phyloP scores from a whole-genome alignment of 768 basidiomycete genomes.

The Trametes cinnabarina region DNA sequence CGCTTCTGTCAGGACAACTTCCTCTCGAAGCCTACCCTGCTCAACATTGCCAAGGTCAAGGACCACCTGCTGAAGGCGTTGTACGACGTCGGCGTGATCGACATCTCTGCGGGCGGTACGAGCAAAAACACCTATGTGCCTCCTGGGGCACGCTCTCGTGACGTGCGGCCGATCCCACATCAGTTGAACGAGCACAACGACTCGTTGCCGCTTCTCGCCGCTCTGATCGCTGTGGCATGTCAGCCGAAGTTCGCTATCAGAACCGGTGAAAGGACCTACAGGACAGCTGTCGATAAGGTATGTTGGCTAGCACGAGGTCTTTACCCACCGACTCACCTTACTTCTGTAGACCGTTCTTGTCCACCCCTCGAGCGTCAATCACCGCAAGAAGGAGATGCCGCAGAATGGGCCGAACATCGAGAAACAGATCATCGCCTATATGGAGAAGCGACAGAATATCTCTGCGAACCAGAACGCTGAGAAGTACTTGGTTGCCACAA shows the following conservation, averaged over 20 bases:
- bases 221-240: slow-evolving; percentile 78
- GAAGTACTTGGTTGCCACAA: slow-evolving; percentile 76
- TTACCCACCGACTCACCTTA: not conserved
- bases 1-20: slow-evolving; percentile 84
- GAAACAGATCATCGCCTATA: slow-evolving; percentile 79
- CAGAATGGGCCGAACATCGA: slow-evolving; percentile 28
- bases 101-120: slow-evolving; percentile 64
- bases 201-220: slow-evolving; percentile 74
- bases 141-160: slow-evolving; percentile 23
- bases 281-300: slow-evolving; percentile 86
- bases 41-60: slow-evolving; percentile 80
- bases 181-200: slow-evolving; percentile 72
- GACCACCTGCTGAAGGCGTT: slow-evolving; percentile 73
- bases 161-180: slow-evolving; percentile 50
- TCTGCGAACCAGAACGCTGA: slow-evolving; percentile 48
- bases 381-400: slow-evolving; percentile 52
- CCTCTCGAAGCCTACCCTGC: slow-evolving; percentile 79
- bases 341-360: slow-evolving; percentile 63
- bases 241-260: slow-evolving; percentile 91
- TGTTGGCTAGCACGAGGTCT: slow-evolving; percentile 15
- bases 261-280: slow-evolving; percentile 59
- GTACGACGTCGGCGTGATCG: slow-evolving; percentile 77
- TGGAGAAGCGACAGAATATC: slow-evolving; percentile 81
- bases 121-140: slow-evolving; percentile 26
- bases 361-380: slow-evolving; percentile 85